These are phyloP conservation scores for Erysiphe neolycopersici DNA, from an alignment of 2,329 filamentous ascomycete genomes.

Conservation along the genomic window DNA sequence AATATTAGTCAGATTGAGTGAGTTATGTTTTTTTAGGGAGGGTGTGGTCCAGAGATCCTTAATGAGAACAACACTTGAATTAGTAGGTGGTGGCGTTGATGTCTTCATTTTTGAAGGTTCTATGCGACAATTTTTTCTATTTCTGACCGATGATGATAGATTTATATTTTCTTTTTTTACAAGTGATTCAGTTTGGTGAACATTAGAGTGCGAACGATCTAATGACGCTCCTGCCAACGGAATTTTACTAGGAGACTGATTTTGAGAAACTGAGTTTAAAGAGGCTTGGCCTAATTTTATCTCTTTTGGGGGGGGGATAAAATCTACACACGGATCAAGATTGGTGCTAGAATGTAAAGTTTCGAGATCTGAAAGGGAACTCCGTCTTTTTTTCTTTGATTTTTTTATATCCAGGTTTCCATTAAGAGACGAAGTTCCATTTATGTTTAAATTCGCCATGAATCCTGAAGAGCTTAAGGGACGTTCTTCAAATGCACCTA, in stretches of 20 bases:
- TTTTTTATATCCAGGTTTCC: conserved; percentile 18
- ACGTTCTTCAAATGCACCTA: conserved; percentile 35
- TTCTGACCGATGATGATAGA: conserved; percentile 3
- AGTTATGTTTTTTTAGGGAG: conserved; percentile 8
- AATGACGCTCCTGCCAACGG: conserved; percentile 6
- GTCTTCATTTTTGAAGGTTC: conserved; percentile 11
- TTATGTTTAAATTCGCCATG: conserved; percentile 9
- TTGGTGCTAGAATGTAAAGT: conserved; percentile 35
- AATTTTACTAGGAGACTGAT: conserved; percentile 13
- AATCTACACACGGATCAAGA: conserved; percentile 18
- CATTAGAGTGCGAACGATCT: conserved; percentile 6
- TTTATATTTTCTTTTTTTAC: conserved; percentile 10
- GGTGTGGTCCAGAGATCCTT: conserved; percentile 10
- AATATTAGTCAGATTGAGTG: conserved; percentile 12
- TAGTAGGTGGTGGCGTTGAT: conserved; percentile 2
- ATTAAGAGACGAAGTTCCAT: conserved; percentile 15
- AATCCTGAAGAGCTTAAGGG: conserved; percentile 28
- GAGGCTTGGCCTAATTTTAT: conserved; percentile 3
- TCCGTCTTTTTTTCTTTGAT: conserved; percentile 59
- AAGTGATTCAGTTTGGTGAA: conserved; percentile 9
- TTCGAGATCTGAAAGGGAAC: conserved; percentile 70
- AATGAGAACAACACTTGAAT: conserved; percentile 6
- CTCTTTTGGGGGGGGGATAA: conserved; percentile 11
- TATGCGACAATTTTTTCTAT: conserved; percentile 10
- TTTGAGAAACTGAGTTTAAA: conserved; percentile 9